These are phyloP conservation scores for Yamadazyma scolyti DNA, from an alignment of 805 yeast genomes.

Conservation along the genomic window DNA sequence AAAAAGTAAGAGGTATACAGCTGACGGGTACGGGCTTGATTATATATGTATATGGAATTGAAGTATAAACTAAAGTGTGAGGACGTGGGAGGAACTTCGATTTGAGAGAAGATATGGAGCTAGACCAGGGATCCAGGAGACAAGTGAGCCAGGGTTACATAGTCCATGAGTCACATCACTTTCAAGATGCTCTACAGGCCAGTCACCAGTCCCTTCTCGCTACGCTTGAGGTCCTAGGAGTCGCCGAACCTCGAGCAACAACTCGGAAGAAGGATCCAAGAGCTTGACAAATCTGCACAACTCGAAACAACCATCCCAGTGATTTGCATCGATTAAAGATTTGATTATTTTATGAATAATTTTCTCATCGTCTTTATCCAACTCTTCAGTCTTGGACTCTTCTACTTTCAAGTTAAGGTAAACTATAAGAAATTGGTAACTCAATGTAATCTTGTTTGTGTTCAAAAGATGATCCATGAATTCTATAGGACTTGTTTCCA, in stretches of 20 bases:
- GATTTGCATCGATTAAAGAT: constrained; percentile 37
- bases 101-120: too few relatives aligned
- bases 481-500: constrained; percentile 41
- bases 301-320: constrained; percentile 54
- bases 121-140: too few relatives aligned
- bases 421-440: constrained; percentile 50
- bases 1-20: constrained; percentile 6
- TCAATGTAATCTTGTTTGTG: constrained; percentile 33
- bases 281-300: constrained; percentile 51
- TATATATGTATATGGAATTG: too few relatives aligned
- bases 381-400: constrained; percentile 15
- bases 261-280: constrained; percentile 40
- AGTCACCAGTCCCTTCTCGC: constrained; percentile 76
- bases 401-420: constrained; percentile 49
- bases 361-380: constrained; percentile 32
- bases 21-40: too few relatives aligned
- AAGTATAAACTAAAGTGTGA: too few relatives aligned
- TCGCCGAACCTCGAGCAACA: constrained; percentile 20
- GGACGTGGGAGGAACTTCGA: too few relatives aligned
- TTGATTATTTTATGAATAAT: constrained; percentile 42
- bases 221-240: too few relatives aligned
- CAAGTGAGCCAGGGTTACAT: too few relatives aligned
- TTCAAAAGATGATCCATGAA: constrained; percentile 41
- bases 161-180: too few relatives aligned
- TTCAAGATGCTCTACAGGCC: constrained; percentile 92